Conservation (phyloP, 2,329 filamentous ascomycete genomes). For the Aspergillus fischeri region DNA sequence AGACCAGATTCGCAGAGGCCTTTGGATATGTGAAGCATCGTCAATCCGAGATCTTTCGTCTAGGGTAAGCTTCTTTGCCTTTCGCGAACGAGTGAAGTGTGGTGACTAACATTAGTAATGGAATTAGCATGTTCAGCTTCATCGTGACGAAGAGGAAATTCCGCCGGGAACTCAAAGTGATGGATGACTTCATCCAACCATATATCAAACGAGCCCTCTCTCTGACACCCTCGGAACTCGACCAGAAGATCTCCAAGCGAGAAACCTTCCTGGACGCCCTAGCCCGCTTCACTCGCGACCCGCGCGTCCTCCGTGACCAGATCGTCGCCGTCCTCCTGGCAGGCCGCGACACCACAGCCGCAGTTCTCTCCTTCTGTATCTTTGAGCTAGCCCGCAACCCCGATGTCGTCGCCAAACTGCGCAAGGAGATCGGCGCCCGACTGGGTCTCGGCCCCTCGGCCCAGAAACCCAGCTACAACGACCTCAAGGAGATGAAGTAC, state of each 20-base stretch:
- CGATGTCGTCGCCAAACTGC: conserved; percentile 61
- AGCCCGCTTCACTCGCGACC: conserved; percentile 68
- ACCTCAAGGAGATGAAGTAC: conserved; percentile 86
- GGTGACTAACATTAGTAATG: not conserved
- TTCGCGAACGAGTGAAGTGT: not conserved
- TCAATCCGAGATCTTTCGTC: conserved; percentile 63
- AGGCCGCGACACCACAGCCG: conserved; percentile 78
- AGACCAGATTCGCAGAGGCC: conserved; percentile 70
- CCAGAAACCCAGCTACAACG: conserved; percentile 59
- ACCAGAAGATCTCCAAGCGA: conserved; percentile 63
- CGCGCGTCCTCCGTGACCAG: conserved; percentile 71
- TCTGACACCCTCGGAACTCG: conserved; percentile 67
- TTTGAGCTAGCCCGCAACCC: conserved; percentile 77
- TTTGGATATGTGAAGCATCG: conserved; percentile 75
- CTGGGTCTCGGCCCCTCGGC: conserved; percentile 59
- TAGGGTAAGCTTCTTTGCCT: conserved; percentile 46
- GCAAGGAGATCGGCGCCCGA: conserved; percentile 64
- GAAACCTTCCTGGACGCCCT: conserved; percentile 87
- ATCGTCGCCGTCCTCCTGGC: conserved; percentile 78
- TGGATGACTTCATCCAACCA: conserved; percentile 71
- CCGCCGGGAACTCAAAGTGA: conserved; percentile 58
- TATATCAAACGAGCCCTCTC: conserved; percentile 73
- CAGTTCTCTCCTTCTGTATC: conserved; percentile 73
- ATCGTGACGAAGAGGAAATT: conserved; percentile 64
- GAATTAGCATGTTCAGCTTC: conserved; percentile 52